A percentile compares a stretch with the other conserved stretches of the same genome.
Conservation (phyloP, 257 asterid genomes). For the Solanum tarijense region DNA sequence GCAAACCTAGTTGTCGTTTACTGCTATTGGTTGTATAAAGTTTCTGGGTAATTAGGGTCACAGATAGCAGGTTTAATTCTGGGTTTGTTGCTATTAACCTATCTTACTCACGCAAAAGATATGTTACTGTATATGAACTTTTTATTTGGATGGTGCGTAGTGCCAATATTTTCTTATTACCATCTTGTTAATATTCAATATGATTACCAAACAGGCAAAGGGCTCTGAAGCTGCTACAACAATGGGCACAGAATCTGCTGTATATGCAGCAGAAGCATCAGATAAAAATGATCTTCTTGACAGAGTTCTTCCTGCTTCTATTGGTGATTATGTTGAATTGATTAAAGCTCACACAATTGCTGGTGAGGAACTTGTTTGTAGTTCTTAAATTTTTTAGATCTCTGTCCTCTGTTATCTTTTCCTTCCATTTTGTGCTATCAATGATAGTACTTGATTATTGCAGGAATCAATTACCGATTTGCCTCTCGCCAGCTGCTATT, state of each 20-base stretch:
- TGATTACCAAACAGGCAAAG: conserved; percentile 49
- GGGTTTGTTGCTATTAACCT: neutral
- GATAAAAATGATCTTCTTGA: conserved; percentile 84
- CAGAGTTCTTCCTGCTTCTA: conserved; percentile 66
- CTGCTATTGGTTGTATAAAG: neutral
- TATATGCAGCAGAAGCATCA: conserved; percentile 93
- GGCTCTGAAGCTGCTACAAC: conserved; percentile 93
- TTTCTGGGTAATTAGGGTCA: neutral
- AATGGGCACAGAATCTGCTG: conserved; percentile 79
- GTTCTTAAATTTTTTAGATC: neutral
- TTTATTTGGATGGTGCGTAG: neutral
- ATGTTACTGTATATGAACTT: neutral
- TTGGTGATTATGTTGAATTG: conserved; percentile 64
- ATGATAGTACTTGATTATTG: conserved; percentile 14
- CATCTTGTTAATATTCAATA: neutral
- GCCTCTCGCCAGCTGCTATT: conserved; percentile 81
- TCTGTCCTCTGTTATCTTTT: neutral
- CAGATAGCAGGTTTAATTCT: neutral
- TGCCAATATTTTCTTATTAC: neutral
- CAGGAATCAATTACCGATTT: conserved; percentile 80
- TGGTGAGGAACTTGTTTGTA: conserved; percentile 43
- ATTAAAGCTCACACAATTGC: conserved; percentile 74
- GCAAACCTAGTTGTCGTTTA: neutral
- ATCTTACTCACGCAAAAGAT: neutral
- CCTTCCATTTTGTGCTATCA: neutral